Evolutionary conservation across 148 eudicot species (phyloP), one percentile per base, ranked within the genome.

Genomic region (Chenopodium suecicum): DNA sequence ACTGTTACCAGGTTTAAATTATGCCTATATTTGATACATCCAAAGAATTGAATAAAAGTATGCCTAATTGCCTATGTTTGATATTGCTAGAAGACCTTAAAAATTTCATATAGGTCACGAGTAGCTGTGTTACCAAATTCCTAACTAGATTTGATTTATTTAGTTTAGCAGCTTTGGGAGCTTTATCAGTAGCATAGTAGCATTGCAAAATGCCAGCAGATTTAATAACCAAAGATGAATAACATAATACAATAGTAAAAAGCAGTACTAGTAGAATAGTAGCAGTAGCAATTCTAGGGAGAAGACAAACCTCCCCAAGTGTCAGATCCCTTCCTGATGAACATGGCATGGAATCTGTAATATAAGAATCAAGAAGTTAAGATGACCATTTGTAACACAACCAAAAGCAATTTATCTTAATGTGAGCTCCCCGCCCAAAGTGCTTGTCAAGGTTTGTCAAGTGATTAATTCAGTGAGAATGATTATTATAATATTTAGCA

Each of bases 281-380:
- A 47, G 58, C 74, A 65, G 64, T 82, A 82, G 80, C 19, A 79
- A 31, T 13, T 80, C 3, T 29, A 82, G 23, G 67, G 56, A 20
- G 70, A 76, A 63, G 79, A 87, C 80, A 44, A 83, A 92, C 95
- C 93, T 87, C 88, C 79, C 82, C 86, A 68, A 82, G 77, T 56
- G 64, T 83, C 47, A 75, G 76, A 84, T 89, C 86, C 84, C 83
- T 84, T 87, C 84, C 84, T n/a, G 87, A 83, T 44, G 91, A 87
- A 82, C 80, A 89, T 73, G 90, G 84, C 81, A 78, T 41, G 27
- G 71, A 72, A 56, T 88, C 95, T 92, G 92, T 79, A 85, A 86
- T 47, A 70, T 70, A 67, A 58, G 47, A 79, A 73, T 27, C 13
- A 27, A 46, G 14, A 85, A 71, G 67, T 73, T 60, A 52, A 76